Conservation (phyloP, 495 filamentous ascomycete species). For the Neurospora sp. region DNA sequence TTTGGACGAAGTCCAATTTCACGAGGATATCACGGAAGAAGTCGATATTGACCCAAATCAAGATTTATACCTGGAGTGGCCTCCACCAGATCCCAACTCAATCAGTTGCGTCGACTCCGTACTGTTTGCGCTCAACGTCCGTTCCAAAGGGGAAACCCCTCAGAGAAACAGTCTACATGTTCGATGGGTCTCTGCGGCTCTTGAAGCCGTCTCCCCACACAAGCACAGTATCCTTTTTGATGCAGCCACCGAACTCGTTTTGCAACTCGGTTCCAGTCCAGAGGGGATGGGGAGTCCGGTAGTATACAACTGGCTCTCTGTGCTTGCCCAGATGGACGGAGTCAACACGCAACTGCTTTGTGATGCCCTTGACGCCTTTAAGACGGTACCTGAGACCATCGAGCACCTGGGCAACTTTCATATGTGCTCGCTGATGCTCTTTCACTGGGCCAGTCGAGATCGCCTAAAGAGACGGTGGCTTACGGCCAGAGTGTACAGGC, state of each 20-base stretch:
- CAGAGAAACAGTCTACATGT: constrained; percentile 1
- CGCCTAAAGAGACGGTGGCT: constrained; percentile 2
- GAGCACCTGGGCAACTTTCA: constrained; percentile 6
- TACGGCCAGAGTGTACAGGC: not conserved
- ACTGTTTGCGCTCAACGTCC: not conserved
- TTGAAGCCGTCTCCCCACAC: constrained; percentile 1
- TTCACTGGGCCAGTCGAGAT: constrained; percentile 20
- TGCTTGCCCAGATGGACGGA: constrained; percentile 16
- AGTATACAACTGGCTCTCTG: constrained; percentile 18
- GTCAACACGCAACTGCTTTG: constrained; percentile 11
- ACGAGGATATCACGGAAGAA: not conserved
- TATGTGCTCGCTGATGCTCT: constrained; percentile 15
- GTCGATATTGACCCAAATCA: not conserved
- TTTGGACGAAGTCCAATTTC: not conserved
- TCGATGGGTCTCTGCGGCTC: not conserved
- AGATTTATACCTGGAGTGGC: not conserved
- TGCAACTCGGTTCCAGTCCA: not conserved
- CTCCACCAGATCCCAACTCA: not conserved
- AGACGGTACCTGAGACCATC: not conserved
- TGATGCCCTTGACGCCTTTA: constrained; percentile 2
- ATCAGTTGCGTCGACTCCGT: not conserved
- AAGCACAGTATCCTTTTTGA: constrained; percentile 7
- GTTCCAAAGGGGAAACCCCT: not conserved
- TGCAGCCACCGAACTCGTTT: constrained; percentile 5
- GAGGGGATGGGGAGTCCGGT: not conserved